phyloP scores from a whole-genome alignment of 805 yeast genomes.

The Saturnispora besseyi region DNA sequence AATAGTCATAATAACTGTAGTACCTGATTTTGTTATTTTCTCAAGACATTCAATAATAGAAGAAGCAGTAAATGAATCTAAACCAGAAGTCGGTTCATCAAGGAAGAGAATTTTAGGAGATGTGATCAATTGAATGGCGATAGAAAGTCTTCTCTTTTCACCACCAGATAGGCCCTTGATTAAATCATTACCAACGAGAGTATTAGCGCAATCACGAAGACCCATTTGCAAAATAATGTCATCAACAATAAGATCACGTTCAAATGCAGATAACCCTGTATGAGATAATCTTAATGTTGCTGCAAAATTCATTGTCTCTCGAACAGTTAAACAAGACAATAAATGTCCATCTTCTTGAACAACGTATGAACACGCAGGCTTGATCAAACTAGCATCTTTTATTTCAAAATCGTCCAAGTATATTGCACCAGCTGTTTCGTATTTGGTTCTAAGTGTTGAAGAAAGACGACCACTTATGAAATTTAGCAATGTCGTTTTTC shows the following conservation, averaged over 20 bases:
- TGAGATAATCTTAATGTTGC: constrained; percentile 57
- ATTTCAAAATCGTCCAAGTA: constrained; percentile 32
- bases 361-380: constrained; percentile 59
- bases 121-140: constrained; percentile 68
- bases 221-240: constrained; percentile 61
- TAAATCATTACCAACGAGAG: constrained; percentile 52
- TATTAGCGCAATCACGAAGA: constrained; percentile 63
- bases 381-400: constrained; percentile 23
- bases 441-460: constrained; percentile 23
- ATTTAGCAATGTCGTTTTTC: constrained; percentile 62
- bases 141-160: constrained; percentile 75
- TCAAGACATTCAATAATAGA: constrained; percentile 55
- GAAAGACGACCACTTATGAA: constrained; percentile 50
- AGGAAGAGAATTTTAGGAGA: constrained; percentile 63
- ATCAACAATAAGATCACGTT: constrained; percentile 41
- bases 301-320: constrained; percentile 66
- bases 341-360: constrained; percentile 74
- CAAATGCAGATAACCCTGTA: constrained; percentile 26
- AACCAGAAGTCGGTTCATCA: constrained; percentile 87
- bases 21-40: constrained; percentile 44
- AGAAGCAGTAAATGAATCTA: constrained; percentile 71
- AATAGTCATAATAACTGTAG: constrained; percentile 66
- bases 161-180: constrained; percentile 66
- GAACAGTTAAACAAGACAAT: constrained; percentile 61
- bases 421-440: constrained; percentile 33